Base-by-base conservation (phyloP, 257 asterid species). In the Capsicum pubescens region DNA sequence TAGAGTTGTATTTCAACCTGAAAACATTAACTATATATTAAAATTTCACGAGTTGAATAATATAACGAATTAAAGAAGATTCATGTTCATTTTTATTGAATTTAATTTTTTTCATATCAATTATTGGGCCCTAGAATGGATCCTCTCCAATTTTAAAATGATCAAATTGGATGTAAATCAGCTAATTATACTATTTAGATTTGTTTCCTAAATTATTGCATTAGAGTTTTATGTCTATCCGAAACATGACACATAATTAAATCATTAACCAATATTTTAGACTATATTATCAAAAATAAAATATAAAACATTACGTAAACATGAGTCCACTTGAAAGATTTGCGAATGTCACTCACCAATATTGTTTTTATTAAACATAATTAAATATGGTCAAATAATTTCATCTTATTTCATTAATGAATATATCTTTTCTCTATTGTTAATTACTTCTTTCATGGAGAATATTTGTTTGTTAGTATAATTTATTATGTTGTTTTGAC, bases 151-250 rank as follows among this genome's bases (percentile, higher is more conserved):
- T 77, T 77, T 54, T 26, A 26, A 54, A 77, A 77, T 77, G 9
- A 44, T 77, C 9, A 9, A 77, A 54, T 54, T 32, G 14, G 82
- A 16, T 8, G 14, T 52, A 54, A 77, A 77, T 77, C 50, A 77
- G 44, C 64, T 54, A 14, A 77, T 77, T 77, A n/a, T 77, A 76
- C 63, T 13, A 77, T 54, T 54, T 26, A 77, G 82, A 54, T 77
- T 54, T 77, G 64, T 77, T 77, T 32, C 82, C 82, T 26, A 54
- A 77, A 77, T 32, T 77, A 77, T 54, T 77, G 82, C 82, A 77
- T 26, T 26, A 7, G 82, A 77, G 54, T 52, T 76, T 54, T 77
- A 77, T 77, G 64, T 54, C 26, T 54, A 77, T 77, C 82, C 64
- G 12, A 77, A 54, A 54, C 82, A 77, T 35, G 72, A 48, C 72